These are phyloP conservation scores for Sambucus nigra DNA, from an alignment of 129 eudicot genomes.

Conservation along the genomic window DNA sequence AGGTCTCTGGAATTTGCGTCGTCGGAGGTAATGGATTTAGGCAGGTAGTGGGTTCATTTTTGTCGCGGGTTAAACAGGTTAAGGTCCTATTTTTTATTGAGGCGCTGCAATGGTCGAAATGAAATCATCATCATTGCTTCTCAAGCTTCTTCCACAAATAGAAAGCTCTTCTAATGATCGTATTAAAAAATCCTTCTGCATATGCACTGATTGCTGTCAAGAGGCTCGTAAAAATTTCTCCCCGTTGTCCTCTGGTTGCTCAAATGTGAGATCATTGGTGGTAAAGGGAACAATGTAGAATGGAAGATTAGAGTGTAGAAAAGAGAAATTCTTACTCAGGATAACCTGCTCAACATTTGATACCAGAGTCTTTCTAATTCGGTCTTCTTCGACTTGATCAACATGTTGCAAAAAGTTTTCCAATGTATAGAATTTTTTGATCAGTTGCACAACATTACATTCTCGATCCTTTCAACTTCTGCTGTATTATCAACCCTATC, in stretches of 20 bases:
- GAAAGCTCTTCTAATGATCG: conserved; percentile 65
- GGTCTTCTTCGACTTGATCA: conserved; percentile 69
- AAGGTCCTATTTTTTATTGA: no score
- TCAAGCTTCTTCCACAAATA: conserved; percentile 89
- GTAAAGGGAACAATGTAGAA: conserved; percentile 81
- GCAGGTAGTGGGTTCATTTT: no score
- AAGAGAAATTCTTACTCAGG: conserved; percentile 81
- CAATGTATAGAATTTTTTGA: conserved; percentile 68
- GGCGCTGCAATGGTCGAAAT: no score
- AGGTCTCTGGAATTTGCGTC: no score
- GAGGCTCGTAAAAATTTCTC: conserved; percentile 87
- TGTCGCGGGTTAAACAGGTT: no score
- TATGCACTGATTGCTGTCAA: conserved; percentile 88
- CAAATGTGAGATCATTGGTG: conserved; percentile 53
- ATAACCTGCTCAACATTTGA: conserved; percentile 69
- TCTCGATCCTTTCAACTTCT: conserved; percentile 91
- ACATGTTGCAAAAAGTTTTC: conserved; percentile 64
- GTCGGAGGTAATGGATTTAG: no score
- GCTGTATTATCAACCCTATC: conserved; percentile 88
- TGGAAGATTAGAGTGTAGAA: conserved; percentile 93
- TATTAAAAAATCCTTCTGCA: conserved; percentile 94
- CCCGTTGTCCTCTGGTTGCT: conserved; percentile 87
- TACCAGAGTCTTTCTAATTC: conserved; percentile 63
- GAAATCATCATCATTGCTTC: no score
- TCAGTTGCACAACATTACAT: conserved; percentile 77